Percentiles rank a stretch among this genome's conserved stretches.
Conservation (phyloP, 441 rosid genomes). For the Populus hybrid region DNA sequence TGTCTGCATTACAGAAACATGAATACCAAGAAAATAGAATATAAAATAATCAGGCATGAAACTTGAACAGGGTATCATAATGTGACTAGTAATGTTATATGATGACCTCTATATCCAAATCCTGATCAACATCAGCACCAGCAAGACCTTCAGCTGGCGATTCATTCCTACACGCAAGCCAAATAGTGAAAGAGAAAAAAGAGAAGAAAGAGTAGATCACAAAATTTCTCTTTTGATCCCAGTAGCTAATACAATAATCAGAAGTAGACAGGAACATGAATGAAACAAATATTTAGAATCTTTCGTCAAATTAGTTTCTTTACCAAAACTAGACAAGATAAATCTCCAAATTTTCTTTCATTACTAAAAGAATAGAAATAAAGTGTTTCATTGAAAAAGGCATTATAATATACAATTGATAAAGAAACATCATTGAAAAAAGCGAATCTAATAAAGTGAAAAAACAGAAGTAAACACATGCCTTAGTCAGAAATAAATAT, state of each 20-base stretch:
- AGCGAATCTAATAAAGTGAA: neutral
- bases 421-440: neutral
- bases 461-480: neutral
- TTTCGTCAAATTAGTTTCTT: neutral
- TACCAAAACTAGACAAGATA: neutral
- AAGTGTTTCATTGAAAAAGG: neutral
- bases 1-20: constrained; percentile 41
- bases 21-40: constrained; percentile 18
- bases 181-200: neutral
- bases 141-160: constrained; percentile 26
- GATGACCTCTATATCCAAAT: constrained; percentile 54
- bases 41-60: constrained; percentile 4
- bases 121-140: constrained; percentile 32
- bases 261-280: neutral
- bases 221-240: neutral
- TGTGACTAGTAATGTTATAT: neutral
- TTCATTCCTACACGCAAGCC: constrained; percentile 35
- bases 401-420: neutral
- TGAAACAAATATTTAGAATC: neutral
- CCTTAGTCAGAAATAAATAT: neutral
- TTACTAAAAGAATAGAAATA: neutral
- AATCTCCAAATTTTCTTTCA: neutral
- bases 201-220: neutral
- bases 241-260: neutral
- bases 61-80: constrained; percentile 1